Base-by-base conservation (phyloP, 805 yeast genomes). In the Wickerhamiella hasegawae region DNA sequence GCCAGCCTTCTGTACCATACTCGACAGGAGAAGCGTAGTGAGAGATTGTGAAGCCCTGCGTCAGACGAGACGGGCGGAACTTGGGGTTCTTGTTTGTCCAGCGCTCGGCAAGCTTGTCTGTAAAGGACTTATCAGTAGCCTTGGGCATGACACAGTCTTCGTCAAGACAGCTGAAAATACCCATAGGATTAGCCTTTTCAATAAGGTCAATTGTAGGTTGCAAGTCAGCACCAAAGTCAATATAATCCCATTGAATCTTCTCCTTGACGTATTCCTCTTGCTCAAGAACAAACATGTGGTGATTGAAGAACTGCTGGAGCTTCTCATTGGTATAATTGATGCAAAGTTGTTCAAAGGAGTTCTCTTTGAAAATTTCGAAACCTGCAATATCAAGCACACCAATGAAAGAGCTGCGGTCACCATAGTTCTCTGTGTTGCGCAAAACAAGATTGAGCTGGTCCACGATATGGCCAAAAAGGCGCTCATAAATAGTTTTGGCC, bases 1-100 rank as follows among this genome's bases (percentile, higher is more conserved):
- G 60, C 98, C 98, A 90, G 22, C 85, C 87, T 15, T 78, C 85
- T 17, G 83, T 77, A 23, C 80, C 71, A 55, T 90, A 90, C 48
- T 85, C 94, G n/a, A 90, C 99, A 38, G 73, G 75, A 8, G 94
- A 96, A 18, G 99, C 99, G 58, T 90, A 90, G 58, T 90, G 99
- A 40, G 78, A 75, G 16, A 90, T 63, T 4, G 81, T 64, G 49
- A 90, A 90, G 3, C 93, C 94, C 45, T 69, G 72, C 40, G 76
- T 67, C 31, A 75, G 65, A 45, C 78, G 76, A 37, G 84, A 78
- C 24, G 90, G 75, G 45, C 64, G 70, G 54, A 78, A 90, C 51
- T 78, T 69, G 19, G 59, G 46, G 14, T 70, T 59, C 34, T 60
- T 59, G 27, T 60, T 57, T 32, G 55, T 77, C 71, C 92, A 78